Percentiles rank a stretch among this genome's conserved stretches.
These are phyloP conservation scores for Symbiodinium pilosum DNA, from an alignment of 73 alveolate species.

Conservation along the genomic window DNA sequence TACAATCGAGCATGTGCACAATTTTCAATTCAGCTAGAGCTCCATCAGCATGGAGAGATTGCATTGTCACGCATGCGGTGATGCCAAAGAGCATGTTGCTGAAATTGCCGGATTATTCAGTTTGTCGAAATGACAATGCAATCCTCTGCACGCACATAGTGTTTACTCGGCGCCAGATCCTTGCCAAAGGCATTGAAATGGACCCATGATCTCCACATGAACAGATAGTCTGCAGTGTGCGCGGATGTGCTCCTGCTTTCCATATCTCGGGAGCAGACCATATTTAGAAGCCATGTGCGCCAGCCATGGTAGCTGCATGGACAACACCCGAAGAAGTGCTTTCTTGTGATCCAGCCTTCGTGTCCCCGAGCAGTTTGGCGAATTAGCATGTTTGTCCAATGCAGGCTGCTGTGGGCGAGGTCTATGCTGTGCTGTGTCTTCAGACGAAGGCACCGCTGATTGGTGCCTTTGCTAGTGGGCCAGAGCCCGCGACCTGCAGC, in stretches of 20 bases:
- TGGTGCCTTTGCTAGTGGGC: background rate
- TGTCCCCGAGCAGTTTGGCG: too few species aligned
- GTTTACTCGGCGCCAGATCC: background rate
- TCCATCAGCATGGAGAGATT: background rate
- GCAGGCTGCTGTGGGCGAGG: conserved; percentile 86
- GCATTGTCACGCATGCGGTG: background rate
- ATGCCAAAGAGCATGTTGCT: too few species aligned
- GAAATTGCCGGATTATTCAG: background rate
- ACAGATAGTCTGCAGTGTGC: too few species aligned
- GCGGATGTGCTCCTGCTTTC: too few species aligned
- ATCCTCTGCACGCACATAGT: background rate
- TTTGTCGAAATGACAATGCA: too few species aligned
- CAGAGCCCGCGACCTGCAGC: conserved; percentile 3
- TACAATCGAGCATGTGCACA: background rate
- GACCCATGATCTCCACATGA: too few species aligned
- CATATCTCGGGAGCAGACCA: too few species aligned
- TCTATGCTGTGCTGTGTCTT: conserved; percentile 64
- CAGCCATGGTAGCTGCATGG: too few species aligned
- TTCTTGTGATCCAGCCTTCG: too few species aligned
- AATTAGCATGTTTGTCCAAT: too few species aligned
- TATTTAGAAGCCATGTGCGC: too few species aligned
- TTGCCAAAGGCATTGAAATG: conserved; percentile 3
- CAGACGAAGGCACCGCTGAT: conserved; percentile 64
- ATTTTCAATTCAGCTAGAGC: background rate
- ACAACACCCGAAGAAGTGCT: too few species aligned